Evolutionary conservation across 345 rosid genomes (phyloP), one percentile per base, ranked within the genome.

Genomic region (Brassica rapa): DNA sequence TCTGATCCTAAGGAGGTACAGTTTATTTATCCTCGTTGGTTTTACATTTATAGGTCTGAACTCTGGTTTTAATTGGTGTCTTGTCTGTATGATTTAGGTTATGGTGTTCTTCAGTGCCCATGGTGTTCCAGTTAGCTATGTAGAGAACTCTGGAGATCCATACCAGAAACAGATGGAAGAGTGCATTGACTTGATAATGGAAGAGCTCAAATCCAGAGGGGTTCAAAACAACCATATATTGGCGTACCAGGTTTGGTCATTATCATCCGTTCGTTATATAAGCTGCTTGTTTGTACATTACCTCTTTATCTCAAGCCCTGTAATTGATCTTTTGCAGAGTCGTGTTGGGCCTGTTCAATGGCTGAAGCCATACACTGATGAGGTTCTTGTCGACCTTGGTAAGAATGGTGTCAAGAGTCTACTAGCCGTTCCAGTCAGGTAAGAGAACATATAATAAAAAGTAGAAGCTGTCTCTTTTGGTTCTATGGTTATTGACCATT

Each of bases 321-420:
- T 41, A 56, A 74, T 21, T 61, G 55, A 59, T 51, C 66, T 41
- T 76, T 41, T 37, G 64, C 85, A 95, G 99, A 93, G 96, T 82
- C 94, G 99, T 84, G 99, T 93, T 76, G 98, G 99, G 23, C 99
- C 97, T 74, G 97, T 93, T 62, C 87, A 90, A 39, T 95, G 98
- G 98, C 78, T 95, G 82, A 95, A 89, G 82, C 98, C 99, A 14
- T 95, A 95, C 85, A 93, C 98, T 0, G 97, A 93, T 81, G 92
- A 95, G 82, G 97, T 91, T 72, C 96, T 95, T 32, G 90, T 91
- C 2, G 93, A 93, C 81, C 94, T 95, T 72, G 99, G 99, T 73
- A 88, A 86, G 86, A 91, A 80, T 78, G 99, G 99, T 66, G 93
- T 95, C 51, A 93, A 93, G 87, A 93, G 89, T 84, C 93, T 93